Percentiles rank a stretch among this genome's conserved stretches.
Conservation (phyloP, 352 stramenopile genomes). For the Phytopythium boreale region DNA sequence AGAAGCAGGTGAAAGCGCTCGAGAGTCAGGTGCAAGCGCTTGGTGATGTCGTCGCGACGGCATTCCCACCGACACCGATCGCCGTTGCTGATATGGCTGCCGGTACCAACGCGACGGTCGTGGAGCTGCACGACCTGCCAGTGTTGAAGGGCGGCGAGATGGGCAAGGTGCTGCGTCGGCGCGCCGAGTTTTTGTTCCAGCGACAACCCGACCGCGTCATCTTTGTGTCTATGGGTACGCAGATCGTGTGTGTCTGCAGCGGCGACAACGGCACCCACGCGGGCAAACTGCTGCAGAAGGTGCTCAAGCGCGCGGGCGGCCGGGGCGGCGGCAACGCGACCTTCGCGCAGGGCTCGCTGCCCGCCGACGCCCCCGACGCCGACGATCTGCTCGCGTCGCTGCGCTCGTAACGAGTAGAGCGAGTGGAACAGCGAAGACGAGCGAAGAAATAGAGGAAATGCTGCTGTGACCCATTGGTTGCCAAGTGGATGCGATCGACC, state of each 20-base stretch:
- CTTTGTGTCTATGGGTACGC: slow-evolving; percentile 44
- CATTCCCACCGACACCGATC: slow-evolving; percentile 33
- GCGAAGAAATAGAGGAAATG: neutral
- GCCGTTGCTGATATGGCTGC: slow-evolving; percentile 15
- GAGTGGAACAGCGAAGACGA: neutral
- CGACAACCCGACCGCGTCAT: slow-evolving; percentile 27
- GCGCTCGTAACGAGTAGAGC: neutral
- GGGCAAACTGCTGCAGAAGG: slow-evolving; percentile 51
- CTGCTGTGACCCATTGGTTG: neutral
- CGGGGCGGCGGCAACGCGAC: slow-evolving; percentile 53
- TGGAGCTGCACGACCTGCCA: slow-evolving; percentile 36
- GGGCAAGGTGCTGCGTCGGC: slow-evolving; percentile 53
- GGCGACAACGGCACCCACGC: slow-evolving; percentile 30
- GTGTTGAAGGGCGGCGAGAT: slow-evolving; percentile 25
- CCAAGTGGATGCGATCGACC: neutral
- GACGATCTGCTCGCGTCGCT: neutral
- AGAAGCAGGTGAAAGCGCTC: slow-evolving; percentile 69
- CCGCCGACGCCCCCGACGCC: neutral
- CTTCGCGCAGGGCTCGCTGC: slow-evolving; percentile 62
- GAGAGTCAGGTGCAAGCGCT: slow-evolving; percentile 51
- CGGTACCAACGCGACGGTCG: slow-evolving; percentile 6
- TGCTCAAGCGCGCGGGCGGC: slow-evolving; percentile 50
- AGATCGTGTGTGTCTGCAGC: slow-evolving; percentile 49
- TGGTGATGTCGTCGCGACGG: slow-evolving; percentile 38
- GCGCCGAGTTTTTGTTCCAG: slow-evolving; percentile 51